Conservation (phyloP, 768 basidiomycete species). For the Psilocybe cubensis region DNA sequence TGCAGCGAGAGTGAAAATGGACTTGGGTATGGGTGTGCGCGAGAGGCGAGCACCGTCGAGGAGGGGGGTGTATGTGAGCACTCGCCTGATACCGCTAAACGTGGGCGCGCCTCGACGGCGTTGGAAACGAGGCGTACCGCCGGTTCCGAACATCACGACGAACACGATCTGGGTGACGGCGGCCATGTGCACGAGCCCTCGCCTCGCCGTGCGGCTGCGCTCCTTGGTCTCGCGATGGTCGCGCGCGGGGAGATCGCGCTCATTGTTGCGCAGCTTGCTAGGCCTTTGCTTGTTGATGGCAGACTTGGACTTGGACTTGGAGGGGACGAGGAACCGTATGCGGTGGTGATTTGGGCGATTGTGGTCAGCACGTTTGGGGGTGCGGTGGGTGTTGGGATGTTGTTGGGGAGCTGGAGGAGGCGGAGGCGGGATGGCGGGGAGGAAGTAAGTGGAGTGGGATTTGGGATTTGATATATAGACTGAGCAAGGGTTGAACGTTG, state of each 20-base stretch:
- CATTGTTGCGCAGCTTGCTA: constrained; percentile 54
- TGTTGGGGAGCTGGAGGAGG: constrained; percentile 22
- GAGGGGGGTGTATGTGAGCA: no score
- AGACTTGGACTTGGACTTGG: not conserved
- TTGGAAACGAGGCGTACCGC: no score
- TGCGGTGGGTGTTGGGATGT: constrained; percentile 34
- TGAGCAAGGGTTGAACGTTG: no score
- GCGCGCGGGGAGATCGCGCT: constrained; percentile 73
- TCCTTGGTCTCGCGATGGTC: constrained; percentile 64
- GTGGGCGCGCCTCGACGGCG: no score
- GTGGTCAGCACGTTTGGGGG: constrained; percentile 57
- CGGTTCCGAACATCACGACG: no score
- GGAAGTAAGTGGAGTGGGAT: not conserved
- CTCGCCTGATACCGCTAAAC: no score
- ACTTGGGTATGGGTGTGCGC: no score
- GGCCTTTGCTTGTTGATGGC: constrained; percentile 29
- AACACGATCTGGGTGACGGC: not conserved
- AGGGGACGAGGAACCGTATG: constrained; percentile 43
- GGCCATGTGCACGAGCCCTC: constrained; percentile 8
- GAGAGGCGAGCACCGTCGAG: no score
- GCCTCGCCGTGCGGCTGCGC: constrained; percentile 30
- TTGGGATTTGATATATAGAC: no score
- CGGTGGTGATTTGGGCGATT: constrained; percentile 62
- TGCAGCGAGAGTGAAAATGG: no score
- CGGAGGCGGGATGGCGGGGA: not conserved